phyloP scores from a whole-genome alignment of 352 stramenopile genomes.

The Elongisporangium anandrum region DNA sequence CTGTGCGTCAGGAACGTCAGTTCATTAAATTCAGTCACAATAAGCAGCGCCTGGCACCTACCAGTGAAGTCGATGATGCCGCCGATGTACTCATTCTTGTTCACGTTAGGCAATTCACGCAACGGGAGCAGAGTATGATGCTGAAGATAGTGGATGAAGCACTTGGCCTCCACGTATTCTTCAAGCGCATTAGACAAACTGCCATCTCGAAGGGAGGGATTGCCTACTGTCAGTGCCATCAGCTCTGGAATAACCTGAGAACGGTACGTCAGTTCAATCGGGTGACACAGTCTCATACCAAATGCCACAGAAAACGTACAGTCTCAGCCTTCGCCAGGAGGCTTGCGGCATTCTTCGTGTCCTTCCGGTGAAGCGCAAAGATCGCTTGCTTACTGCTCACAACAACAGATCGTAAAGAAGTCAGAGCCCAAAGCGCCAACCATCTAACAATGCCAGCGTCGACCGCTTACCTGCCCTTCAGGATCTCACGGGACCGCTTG shows the following conservation, averaged over 20 bases:
- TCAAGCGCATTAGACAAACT: conserved; percentile 87
- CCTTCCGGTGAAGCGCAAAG: conserved; percentile 90
- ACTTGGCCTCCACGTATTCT: conserved; percentile 93
- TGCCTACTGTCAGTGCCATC: conserved; percentile 72
- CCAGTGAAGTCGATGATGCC: conserved; percentile 94
- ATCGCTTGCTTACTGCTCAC: conserved; percentile 90
- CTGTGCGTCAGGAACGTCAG: conserved; percentile 18
- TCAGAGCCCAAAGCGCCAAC: neutral
- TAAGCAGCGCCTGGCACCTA: conserved; percentile 13
- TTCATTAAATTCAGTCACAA: neutral
- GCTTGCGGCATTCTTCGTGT: conserved; percentile 50
- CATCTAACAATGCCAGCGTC: neutral
- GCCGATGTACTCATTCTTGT: conserved; percentile 92
- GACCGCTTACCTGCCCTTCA: conserved; percentile 81
- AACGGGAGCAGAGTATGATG: conserved; percentile 51
- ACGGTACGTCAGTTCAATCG: neutral
- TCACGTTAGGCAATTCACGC: conserved; percentile 39
- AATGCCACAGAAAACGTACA: conserved; percentile 17
- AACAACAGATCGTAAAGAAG: conserved; percentile 1
- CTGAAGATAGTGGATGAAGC: conserved; percentile 87
- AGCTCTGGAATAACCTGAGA: conserved; percentile 70
- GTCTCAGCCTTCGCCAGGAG: conserved; percentile 50
- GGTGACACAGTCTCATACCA: neutral
- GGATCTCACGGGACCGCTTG: conserved; percentile 92
- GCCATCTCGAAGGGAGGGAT: conserved; percentile 77